Percentiles rank a stretch among this genome's conserved stretches.
Conservation (phyloP, 139 green algal genomes). For the Gonium pectorale region DNA sequence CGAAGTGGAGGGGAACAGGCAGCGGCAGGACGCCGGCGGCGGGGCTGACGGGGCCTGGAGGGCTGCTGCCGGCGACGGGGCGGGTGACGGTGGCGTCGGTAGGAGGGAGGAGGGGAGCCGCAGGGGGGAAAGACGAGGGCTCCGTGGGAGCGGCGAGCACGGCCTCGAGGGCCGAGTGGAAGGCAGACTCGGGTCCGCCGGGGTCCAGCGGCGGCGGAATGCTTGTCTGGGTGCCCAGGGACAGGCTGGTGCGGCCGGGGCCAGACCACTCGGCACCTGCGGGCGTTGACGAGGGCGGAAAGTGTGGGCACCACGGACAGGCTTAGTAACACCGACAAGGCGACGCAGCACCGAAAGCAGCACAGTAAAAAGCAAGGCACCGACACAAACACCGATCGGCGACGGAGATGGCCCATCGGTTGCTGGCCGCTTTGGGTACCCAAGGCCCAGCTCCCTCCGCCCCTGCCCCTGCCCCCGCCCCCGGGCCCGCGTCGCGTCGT, state of each 20-base stretch:
- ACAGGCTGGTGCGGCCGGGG: slow-evolving; percentile 16
- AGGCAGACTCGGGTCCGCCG: not conserved
- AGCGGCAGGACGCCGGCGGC: too few relatives aligned
- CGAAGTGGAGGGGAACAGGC: too few relatives aligned
- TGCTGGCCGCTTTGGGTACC: too few relatives aligned
- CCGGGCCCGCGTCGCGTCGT: not conserved
- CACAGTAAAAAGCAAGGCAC: not conserved
- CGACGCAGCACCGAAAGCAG: not conserved
- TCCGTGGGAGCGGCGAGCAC: too few relatives aligned
- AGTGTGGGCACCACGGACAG: not conserved
- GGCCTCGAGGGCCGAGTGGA: not conserved
- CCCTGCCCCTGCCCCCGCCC: not conserved
- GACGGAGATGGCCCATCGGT: not conserved
- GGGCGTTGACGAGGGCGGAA: not conserved
- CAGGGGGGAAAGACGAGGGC: too few relatives aligned
- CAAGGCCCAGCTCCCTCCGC: not conserved
- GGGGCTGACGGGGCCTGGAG: too few relatives aligned
- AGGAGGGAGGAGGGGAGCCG: too few relatives aligned
- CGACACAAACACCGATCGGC: not conserved
- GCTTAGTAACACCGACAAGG: not conserved
- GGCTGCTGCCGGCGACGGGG: not conserved
- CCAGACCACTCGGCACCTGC: slow-evolving; percentile 27
- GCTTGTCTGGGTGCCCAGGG: slow-evolving; percentile 29
- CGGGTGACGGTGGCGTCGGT: not conserved
- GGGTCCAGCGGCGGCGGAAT: not conserved